Percentiles rank a stretch among this genome's conserved stretches.
phyloP scores from a whole-genome alignment of 2,329 filamentous ascomycete genomes.

The Myriosclerotinia curreyana region DNA sequence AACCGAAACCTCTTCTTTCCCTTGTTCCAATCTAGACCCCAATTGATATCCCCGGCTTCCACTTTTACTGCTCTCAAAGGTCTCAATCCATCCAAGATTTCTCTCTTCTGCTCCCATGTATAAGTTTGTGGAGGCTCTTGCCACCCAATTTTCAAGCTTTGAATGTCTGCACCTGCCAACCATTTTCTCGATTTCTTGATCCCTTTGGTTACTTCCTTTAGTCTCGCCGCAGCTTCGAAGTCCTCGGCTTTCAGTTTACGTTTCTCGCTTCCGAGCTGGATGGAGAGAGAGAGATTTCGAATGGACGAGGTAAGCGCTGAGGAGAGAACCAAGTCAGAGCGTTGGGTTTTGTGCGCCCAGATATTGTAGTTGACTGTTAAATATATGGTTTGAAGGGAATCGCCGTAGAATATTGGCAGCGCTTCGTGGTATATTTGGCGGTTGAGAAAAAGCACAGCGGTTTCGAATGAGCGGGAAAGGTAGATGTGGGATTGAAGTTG shows the following conservation, averaged over 20 bases:
- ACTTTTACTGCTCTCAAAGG: slow-evolving; percentile 29
- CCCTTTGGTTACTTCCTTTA: slow-evolving; percentile 75
- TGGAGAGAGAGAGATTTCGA: slow-evolving; percentile 31
- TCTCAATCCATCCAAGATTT: slow-evolving; percentile 34
- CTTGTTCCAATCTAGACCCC: slow-evolving; percentile 35
- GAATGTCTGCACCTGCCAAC: slow-evolving; percentile 32
- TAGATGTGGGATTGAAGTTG: slow-evolving; percentile 34
- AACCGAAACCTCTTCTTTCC: slow-evolving; percentile 33
- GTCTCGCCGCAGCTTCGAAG: slow-evolving; percentile 52
- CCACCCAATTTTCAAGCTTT: slow-evolving; percentile 32
- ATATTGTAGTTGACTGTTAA: slow-evolving; percentile 34
- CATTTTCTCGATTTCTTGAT: slow-evolving; percentile 34
- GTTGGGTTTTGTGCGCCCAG: slow-evolving; percentile 34
- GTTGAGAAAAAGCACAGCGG: slow-evolving; percentile 29
- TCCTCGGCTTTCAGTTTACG: slow-evolving; percentile 39
- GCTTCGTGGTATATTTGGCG: slow-evolving; percentile 33
- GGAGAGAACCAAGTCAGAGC: slow-evolving; percentile 31
- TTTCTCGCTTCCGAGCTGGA: slow-evolving; percentile 36
- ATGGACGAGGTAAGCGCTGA: slow-evolving; percentile 31
- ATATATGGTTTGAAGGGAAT: slow-evolving; percentile 27
- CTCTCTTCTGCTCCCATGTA: slow-evolving; percentile 34
- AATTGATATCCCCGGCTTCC: slow-evolving; percentile 33
- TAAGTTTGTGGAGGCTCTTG: slow-evolving; percentile 36
- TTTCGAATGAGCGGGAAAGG: slow-evolving; percentile 31
- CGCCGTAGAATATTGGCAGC: slow-evolving; percentile 34